A percentile compares a stretch with the other conserved stretches of the same genome.
Conservation (phyloP, 805 yeast genomes). For the Yamadazyma philogaea region DNA sequence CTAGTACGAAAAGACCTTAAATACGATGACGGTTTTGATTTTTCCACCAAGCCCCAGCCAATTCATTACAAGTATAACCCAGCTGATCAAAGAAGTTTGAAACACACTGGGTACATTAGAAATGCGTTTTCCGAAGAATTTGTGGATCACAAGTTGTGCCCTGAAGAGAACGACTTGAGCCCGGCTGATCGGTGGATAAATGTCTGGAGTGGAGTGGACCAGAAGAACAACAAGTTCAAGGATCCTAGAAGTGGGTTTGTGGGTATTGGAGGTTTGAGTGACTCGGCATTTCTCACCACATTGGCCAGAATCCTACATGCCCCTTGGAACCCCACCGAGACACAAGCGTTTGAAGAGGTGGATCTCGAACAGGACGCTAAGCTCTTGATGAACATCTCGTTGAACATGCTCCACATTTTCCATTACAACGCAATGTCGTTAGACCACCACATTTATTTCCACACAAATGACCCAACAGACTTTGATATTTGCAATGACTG, state of each 20-base stretch:
- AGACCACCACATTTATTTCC: slow-evolving; percentile 45
- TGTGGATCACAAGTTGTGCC: slow-evolving; percentile 27
- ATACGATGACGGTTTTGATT: slow-evolving; percentile 4
- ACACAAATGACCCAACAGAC: slow-evolving; percentile 23
- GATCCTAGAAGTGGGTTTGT: slow-evolving; percentile 28
- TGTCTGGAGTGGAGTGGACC: slow-evolving; percentile 34
- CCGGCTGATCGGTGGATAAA: slow-evolving; percentile 42
- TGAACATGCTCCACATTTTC: slow-evolving; percentile 34
- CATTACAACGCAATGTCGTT: slow-evolving; percentile 46
- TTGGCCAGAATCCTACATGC: slow-evolving; percentile 39
- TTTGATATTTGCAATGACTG: slow-evolving; percentile 36
- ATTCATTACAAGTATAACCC: slow-evolving; percentile 27
- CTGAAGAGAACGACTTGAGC: slow-evolving; percentile 28
- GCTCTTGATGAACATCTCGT: slow-evolving; percentile 24
- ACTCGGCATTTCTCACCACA: slow-evolving; percentile 39
- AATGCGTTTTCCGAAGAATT: slow-evolving; percentile 40
- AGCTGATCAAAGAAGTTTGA: slow-evolving; percentile 20
- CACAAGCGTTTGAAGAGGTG: slow-evolving; percentile 27
- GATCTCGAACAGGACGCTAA: slow-evolving; percentile 34
- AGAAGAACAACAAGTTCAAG: slow-evolving; percentile 6
- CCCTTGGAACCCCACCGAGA: slow-evolving; percentile 41
- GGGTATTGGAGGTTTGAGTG: slow-evolving; percentile 38
- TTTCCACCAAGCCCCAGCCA: slow-evolving; percentile 18
- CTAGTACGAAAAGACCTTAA: slow-evolving; percentile 23
- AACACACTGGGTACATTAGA: slow-evolving; percentile 36